Evolutionary conservation across 2,329 filamentous ascomycete genomes (phyloP).

Genomic region (Drechslerella stenobrocha): DNA sequence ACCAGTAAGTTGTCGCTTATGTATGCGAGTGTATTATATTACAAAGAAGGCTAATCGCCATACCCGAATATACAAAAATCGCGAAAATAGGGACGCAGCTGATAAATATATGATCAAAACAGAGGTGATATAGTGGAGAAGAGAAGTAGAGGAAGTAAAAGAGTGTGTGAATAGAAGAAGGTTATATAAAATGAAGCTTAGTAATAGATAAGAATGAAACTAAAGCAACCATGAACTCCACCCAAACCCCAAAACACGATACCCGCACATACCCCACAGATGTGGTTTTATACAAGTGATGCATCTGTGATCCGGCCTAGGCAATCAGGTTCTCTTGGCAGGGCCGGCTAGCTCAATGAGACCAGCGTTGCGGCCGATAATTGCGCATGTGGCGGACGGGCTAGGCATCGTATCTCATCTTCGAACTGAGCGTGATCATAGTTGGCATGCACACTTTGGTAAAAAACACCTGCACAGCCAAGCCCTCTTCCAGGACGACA

Average conservation of each 20-base stretch:
- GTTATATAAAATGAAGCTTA: background rate
- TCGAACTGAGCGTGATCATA: slow-evolving; percentile 26
- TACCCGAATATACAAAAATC: background rate
- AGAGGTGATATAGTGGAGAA: background rate
- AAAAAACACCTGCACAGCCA: slow-evolving; percentile 39
- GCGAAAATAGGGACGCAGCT: background rate
- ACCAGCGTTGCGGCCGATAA: too few relatives aligned
- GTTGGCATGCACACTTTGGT: slow-evolving; percentile 20
- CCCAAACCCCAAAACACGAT: background rate
- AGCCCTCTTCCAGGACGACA: slow-evolving; percentile 29
- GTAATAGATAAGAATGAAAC: background rate
- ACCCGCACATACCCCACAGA: too few relatives aligned
- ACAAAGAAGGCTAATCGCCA: slow-evolving; percentile 1
- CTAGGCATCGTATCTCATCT: slow-evolving; percentile 30
- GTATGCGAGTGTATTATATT: slow-evolving; percentile 1
- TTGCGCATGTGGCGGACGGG: background rate
- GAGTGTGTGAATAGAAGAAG: background rate
- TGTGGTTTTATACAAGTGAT: too few relatives aligned
- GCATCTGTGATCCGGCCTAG: too few relatives aligned
- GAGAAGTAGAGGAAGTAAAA: background rate
- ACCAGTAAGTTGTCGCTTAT: background rate
- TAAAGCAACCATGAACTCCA: background rate
- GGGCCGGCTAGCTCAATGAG: too few relatives aligned
- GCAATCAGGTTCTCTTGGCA: too few relatives aligned
- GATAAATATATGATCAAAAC: background rate